Percentiles rank a stretch among this genome's conserved stretches.
phyloP scores from a whole-genome alignment of 1,139 yeast genomes.

The Zygosaccharomyces sapae region DNA sequence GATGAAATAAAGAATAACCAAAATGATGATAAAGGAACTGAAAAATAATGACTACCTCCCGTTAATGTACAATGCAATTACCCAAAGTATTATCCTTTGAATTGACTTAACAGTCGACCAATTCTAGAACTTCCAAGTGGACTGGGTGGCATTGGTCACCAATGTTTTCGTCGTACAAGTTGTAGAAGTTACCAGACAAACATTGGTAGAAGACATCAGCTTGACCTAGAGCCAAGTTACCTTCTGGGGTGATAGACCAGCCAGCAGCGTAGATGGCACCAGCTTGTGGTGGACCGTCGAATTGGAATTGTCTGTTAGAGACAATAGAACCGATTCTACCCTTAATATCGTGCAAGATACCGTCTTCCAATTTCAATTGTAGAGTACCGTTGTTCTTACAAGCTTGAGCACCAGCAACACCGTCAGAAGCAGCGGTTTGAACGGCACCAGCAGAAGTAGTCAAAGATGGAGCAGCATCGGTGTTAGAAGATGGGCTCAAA shows the following conservation, averaged over 20 bases:
- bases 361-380: conserved; percentile 50
- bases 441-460: conserved; percentile 6
- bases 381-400: conserved; percentile 52
- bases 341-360: conserved; percentile 54
- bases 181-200: conserved; percentile 76
- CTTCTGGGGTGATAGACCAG: conserved; percentile 66
- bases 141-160: conserved; percentile 68
- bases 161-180: conserved; percentile 67
- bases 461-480: conserved; percentile 7
- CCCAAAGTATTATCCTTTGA: conserved; percentile 13
- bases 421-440: conserved; percentile 4
- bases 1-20: conserved; percentile 2
- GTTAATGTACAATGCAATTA: conserved; percentile 15
- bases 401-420: conserved; percentile 32
- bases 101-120: conserved; percentile 51
- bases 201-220: conserved; percentile 70
- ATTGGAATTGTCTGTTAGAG: conserved; percentile 85
- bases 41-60: conserved; percentile 3
- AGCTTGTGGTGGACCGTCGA: conserved; percentile 89
- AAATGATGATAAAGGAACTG: conserved; percentile 3
- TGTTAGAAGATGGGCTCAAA: conserved; percentile 7
- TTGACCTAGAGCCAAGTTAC: conserved; percentile 69
- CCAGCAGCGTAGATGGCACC: conserved; percentile 85
- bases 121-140: conserved; percentile 59
- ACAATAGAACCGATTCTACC: conserved; percentile 83